phyloP scores from a whole-genome alignment of 768 basidiomycete genomes.

The Multifurca ochricompacta region DNA sequence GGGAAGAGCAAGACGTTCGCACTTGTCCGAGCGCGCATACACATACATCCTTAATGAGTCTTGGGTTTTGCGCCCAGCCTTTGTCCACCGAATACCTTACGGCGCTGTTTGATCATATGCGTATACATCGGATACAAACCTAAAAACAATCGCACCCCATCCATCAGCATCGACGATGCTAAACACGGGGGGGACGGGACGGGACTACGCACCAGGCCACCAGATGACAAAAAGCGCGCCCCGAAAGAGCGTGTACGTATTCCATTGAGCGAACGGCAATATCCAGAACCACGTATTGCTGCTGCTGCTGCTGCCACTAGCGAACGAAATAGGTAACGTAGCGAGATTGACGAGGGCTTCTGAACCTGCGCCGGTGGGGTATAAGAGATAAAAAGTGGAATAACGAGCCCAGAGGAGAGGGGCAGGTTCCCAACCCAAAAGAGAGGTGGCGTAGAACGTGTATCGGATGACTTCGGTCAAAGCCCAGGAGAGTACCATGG shows the following conservation, averaged over 20 bases:
- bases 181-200: neutral
- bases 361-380: slow-evolving; percentile 85
- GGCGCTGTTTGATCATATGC: slow-evolving; percentile 52
- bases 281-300: neutral
- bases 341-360: slow-evolving; percentile 81
- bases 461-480: slow-evolving; percentile 89
- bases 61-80: slow-evolving; percentile 33
- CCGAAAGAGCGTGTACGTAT: slow-evolving; percentile 29
- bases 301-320: slow-evolving; percentile 28
- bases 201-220: slow-evolving; percentile 71
- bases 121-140: slow-evolving; percentile 49
- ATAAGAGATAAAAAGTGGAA: slow-evolving; percentile 89
- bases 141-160: slow-evolving; percentile 12
- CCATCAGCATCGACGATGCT: neutral
- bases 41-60: slow-evolving; percentile 21
- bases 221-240: slow-evolving; percentile 64
- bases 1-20: no score
- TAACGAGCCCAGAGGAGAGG: slow-evolving; percentile 70
- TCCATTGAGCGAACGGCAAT: slow-evolving; percentile 33
- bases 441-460: slow-evolving; percentile 67
- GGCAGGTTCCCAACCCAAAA: slow-evolving; percentile 45
- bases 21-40: neutral
- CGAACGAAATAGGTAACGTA: slow-evolving; percentile 49
- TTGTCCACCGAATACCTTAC: slow-evolving; percentile 42
- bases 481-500: slow-evolving; percentile 93